Base-by-base conservation (phyloP, 2,329 filamentous ascomycete genomes). In the Botryosphaeria dothidea region DNA sequence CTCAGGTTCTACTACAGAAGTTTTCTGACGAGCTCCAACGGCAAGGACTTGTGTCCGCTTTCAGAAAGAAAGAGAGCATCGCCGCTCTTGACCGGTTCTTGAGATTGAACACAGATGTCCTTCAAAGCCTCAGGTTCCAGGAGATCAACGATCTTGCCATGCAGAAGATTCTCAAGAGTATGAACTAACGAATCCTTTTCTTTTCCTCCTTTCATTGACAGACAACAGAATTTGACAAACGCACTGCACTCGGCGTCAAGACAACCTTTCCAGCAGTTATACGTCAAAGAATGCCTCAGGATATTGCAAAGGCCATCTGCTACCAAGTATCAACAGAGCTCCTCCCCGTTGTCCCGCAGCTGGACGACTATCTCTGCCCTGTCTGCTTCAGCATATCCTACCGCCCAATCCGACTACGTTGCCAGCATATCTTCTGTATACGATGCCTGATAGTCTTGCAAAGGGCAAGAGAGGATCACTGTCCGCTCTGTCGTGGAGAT, bases 341-440 rank as follows among this genome's bases (percentile, higher is more conserved):
- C 3, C 83, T 96, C 19, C 85, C 85, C 11, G 82, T 90, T 49
- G 89, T 96, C 6, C 92, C 92, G 0, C 91, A 93, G 71, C 78
- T 95, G n/a, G 89, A 92, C 72, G 92, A 96, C 77, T 94, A 93
- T 77, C 82, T 88, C 8, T 96, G 92, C 71, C 92, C 92, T 1
- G 87, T 95, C 66, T 95, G 92, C 78, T 89, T 90, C 70, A 86
- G 85, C 48, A 87, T 96, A 65, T 87, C 90, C n/a, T 95, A 90
- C 82, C 87, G 91, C 70, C 92, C 92, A 0, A 86, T 96, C n/a
- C 86, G 88, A 25, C 82, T 96, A 36, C 83, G 85, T 15, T 96
- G 92, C 75, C 80, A 84, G 29, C 92, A 95, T 69, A 80, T 93
- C 15, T 93, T 94, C 73, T 96, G 92, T 79, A 94, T 95, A 65